A percentile compares a stretch with the other conserved stretches of the same genome.
Evolutionary conservation across 108 stramenopile species (phyloP).

Genomic region (Fragilariopsis cylindrus): DNA sequence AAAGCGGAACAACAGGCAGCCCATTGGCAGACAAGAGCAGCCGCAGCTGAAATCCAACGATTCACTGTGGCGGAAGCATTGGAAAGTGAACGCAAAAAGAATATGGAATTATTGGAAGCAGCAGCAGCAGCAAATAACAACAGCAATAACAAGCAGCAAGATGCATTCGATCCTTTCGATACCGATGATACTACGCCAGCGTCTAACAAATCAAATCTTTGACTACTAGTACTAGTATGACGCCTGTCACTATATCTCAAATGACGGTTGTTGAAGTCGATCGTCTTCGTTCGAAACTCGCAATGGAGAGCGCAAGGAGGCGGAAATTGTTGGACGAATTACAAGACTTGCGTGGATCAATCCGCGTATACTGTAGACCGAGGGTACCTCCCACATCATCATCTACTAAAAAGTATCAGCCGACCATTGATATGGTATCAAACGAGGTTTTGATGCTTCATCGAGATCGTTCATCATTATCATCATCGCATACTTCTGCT

Average conservation of each 20-base stretch:
- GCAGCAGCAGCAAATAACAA: conserved; percentile 26
- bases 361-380: conserved; percentile 82
- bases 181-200: not conserved
- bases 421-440: conserved; percentile 54
- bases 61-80: conserved; percentile 66
- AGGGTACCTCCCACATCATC: conserved; percentile 14
- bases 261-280: conserved; percentile 39
- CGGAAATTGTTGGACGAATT: conserved; percentile 75
- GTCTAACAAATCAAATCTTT: not conserved
- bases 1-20: conserved; percentile 80
- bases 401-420: not conserved
- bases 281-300: conserved; percentile 64
- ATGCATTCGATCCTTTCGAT: not conserved
- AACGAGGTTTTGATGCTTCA: conserved; percentile 70
- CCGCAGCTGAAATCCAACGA: conserved; percentile 82
- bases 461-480: conserved; percentile 26
- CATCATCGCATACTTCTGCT: not conserved
- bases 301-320: conserved; percentile 68
- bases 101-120: conserved; percentile 45
- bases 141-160: not conserved
- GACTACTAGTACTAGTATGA: not conserved
- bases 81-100: conserved; percentile 52
- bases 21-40: conserved; percentile 71
- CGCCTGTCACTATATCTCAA: not conserved
- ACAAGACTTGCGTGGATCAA: conserved; percentile 75